Evolutionary conservation across 495 filamentous ascomycete species (phyloP), one percentile per base, ranked within the genome.

Genomic region (Penicillium silybi): DNA sequence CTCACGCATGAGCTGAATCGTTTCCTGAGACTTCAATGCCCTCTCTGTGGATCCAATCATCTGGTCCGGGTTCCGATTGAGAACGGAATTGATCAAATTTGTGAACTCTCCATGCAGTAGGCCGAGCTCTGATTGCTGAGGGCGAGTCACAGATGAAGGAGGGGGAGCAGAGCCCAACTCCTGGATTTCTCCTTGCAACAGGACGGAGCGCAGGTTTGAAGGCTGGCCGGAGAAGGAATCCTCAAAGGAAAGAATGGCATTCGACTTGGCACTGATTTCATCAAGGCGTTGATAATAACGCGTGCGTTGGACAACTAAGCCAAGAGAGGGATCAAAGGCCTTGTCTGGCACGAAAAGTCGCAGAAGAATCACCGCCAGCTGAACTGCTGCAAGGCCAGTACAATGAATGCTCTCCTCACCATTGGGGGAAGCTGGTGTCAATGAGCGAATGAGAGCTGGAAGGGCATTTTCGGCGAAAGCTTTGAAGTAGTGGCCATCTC

Each of bases 321-420:
- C 80, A 48, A 92, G 73, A 20, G 92, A 89, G 11, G 93, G 93
- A 65, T 99, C 93, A 52, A 88, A 92, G 3, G 86, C 78, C 61
- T 83, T 83, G 63, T 95, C 85, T 0, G 95, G 91, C 3, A 97
- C 85, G 58, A 90, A 97, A 7, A 97, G 78, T 40, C 80, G 79
- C 23, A 99, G 69, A 29, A 74, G 65, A 29, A 73, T 68, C 6
- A 71, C 61, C 15, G 74, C 69, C 11, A 78, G 39, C 46, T 74
- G 67, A 27, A 74, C 65, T 7, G 69, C 56, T 11, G 65, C 67
- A n/a, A 64, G 38, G 26, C 69, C 68, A 23, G 69, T 59, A 39
- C 42, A 52, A 19, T 54, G 62, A 32, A 64, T 41, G 23, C 42
- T 53, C 17, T 56, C 48, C 23, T 60, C 52, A n/a, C 47, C 34